Evolutionary conservation across 176 grass and related monocot species (phyloP), one percentile per base, ranked within the genome.

Genomic region (Hyparrhenia diplandra): DNA sequence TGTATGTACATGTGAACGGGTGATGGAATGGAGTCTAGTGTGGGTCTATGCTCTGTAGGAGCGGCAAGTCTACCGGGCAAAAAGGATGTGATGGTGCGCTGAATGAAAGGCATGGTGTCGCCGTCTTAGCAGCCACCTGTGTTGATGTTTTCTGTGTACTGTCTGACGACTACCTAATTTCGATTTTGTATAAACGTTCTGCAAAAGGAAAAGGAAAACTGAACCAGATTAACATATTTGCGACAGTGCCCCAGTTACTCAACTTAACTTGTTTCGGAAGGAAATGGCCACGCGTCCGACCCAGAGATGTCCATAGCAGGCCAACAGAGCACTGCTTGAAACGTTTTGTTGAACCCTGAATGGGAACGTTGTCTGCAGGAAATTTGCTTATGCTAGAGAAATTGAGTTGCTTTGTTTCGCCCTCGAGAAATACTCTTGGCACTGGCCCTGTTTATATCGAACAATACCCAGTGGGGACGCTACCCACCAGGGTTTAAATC

Each of bases 141-240:
- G 71, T 81, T 54, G 74, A 65, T 35, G 80, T 45, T 40, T 75
- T 29, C 24, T 75, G 58, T 83, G 75, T 69, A 40, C 63, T 34
- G 51, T 21, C 76, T 27, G 63, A 70, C 63, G 49, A 42, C 69
- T 47, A 32, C 30, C 36, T 16, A 16, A 71, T 85, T 89, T 79
- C 64, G 17, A 20, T 81, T 77, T 72, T 89, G 82, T 89, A 89
- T 85, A 81, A 89, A 72, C 78, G 30, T 83, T 27, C 27, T 64
- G 34, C 80, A n/a, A 79, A 42, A 29, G 20, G 16, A 28, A 47
- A 52, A 36, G 70, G 32, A 78, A 67, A 67, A 67, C 1, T 13
- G 79, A 31, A 81, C 21, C 64, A 36, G 54, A 81, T 81, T 85
- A 70, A 70, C 87, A 76, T 2, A 18, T 76, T 63, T 71, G 76